phyloP scores from a whole-genome alignment of 2,329 filamentous ascomycete species.

The Talaromyces sp. region DNA sequence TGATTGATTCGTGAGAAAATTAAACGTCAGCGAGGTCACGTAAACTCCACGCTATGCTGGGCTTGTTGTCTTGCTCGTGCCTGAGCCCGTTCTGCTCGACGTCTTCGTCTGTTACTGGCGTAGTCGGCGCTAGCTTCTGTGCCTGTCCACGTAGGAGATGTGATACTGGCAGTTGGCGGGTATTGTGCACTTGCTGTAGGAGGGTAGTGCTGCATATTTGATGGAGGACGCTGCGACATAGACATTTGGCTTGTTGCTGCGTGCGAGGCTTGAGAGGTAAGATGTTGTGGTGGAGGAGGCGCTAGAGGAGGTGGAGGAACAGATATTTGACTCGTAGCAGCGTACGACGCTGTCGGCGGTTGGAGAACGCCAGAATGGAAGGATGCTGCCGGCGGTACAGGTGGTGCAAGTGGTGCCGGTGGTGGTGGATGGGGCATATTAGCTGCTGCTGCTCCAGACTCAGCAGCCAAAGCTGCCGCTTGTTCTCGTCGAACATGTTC shows the following conservation, averaged over 20 bases:
- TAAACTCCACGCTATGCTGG: slow-evolving; percentile 48
- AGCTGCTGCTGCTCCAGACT: slow-evolving; percentile 24
- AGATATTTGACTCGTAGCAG: slow-evolving; percentile 8
- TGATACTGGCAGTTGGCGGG: slow-evolving; percentile 39
- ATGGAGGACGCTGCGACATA: slow-evolving; percentile 35
- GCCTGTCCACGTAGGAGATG: slow-evolving; percentile 45
- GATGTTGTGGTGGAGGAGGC: slow-evolving; percentile 15
- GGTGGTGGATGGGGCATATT: slow-evolving; percentile 15
- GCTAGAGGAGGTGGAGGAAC: slow-evolving; percentile 17
- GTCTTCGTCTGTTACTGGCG: slow-evolving; percentile 51
- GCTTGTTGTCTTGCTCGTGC: slow-evolving; percentile 43
- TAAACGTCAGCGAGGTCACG: slow-evolving; percentile 26
- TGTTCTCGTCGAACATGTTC: slow-evolving; percentile 42
- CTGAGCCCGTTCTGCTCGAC: slow-evolving; percentile 52
- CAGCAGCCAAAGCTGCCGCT: slow-evolving; percentile 29
- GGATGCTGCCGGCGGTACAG: slow-evolving; percentile 19
- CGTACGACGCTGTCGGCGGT: slow-evolving; percentile 27
- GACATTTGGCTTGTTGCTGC: slow-evolving; percentile 18
- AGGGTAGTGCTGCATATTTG: slow-evolving; percentile 30
- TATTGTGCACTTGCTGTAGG: slow-evolving; percentile 18
- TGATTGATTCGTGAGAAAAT: not conserved
- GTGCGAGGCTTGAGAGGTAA: slow-evolving; percentile 17
- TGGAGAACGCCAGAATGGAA: slow-evolving; percentile 23
- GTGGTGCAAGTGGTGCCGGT: slow-evolving; percentile 12
- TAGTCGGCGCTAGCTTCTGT: slow-evolving; percentile 50